Conservation (phyloP, 2,329 filamentous ascomycete species). For the Allantophomopsis lycopodina region DNA sequence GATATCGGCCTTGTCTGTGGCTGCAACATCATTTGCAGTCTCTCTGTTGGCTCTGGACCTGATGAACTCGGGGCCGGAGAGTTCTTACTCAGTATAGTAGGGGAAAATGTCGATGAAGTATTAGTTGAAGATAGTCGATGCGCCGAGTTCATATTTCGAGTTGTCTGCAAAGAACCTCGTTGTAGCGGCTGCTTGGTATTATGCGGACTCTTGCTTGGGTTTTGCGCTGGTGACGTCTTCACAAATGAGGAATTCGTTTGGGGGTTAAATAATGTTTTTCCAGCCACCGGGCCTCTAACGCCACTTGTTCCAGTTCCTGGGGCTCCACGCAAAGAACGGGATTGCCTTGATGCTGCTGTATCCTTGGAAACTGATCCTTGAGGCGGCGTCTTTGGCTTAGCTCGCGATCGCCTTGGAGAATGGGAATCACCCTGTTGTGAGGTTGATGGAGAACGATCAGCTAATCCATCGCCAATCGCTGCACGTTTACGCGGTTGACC, state of each 20-base stretch:
- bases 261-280: not conserved
- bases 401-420: no score
- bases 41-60: not conserved
- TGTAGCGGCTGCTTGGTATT: not conserved
- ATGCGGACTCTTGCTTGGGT: not conserved
- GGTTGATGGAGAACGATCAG: no score
- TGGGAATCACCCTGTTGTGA: no score
- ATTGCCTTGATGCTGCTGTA: no score
- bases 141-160: not conserved
- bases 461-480: no score
- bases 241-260: not conserved
- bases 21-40: constrained; percentile 22
- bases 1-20: constrained; percentile 56
- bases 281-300: not conserved
- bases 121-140: not conserved
- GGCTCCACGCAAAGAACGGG: not conserved
- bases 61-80: no score
- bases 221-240: not conserved
- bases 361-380: no score
- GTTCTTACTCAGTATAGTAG: no score
- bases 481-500: no score
- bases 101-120: no score
- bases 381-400: no score
- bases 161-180: not conserved
- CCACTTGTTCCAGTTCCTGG: not conserved